These are phyloP conservation scores for Eucalyptus victrix DNA, from an alignment of 345 rosid genomes.

Conservation along the genomic window DNA sequence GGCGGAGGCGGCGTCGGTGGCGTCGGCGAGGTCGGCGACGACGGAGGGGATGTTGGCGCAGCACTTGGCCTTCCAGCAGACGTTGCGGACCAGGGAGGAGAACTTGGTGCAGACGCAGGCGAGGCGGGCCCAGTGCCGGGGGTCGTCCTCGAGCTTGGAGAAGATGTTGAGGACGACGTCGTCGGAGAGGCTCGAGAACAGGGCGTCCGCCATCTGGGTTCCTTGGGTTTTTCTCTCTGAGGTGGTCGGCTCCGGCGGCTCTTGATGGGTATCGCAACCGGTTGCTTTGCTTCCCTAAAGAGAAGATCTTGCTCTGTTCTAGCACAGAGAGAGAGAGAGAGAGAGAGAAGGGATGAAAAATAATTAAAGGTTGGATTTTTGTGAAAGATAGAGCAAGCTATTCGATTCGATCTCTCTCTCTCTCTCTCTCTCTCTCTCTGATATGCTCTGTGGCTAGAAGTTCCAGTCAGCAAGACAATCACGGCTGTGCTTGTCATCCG, in stretches of 20 bases:
- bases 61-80: slow-evolving; percentile 66
- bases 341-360: background rate
- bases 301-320: background rate
- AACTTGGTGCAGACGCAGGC: slow-evolving; percentile 85
- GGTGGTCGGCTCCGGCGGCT: background rate
- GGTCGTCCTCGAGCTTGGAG: slow-evolving; percentile 83
- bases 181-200: slow-evolving; percentile 54
- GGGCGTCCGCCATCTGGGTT: slow-evolving; percentile 14
- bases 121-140: slow-evolving; percentile 71
- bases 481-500: background rate
- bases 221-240: background rate
- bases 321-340: background rate
- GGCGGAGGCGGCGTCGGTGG: slow-evolving; percentile 2
- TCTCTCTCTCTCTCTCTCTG: background rate
- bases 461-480: background rate
- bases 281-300: background rate
- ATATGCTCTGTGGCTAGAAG: background rate
- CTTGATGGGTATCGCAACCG: background rate
- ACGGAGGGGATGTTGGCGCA: slow-evolving; percentile 42
- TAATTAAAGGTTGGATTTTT: no score
- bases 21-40: slow-evolving; percentile 46
- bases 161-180: slow-evolving; percentile 75
- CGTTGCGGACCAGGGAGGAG: slow-evolving; percentile 54
- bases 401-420: no score
- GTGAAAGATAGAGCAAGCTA: no score